A percentile compares a stretch with the other conserved stretches of the same genome.
Evolutionary conservation across 1,139 yeast species (phyloP).

Genomic region (Petasospora rhodanensis): DNA sequence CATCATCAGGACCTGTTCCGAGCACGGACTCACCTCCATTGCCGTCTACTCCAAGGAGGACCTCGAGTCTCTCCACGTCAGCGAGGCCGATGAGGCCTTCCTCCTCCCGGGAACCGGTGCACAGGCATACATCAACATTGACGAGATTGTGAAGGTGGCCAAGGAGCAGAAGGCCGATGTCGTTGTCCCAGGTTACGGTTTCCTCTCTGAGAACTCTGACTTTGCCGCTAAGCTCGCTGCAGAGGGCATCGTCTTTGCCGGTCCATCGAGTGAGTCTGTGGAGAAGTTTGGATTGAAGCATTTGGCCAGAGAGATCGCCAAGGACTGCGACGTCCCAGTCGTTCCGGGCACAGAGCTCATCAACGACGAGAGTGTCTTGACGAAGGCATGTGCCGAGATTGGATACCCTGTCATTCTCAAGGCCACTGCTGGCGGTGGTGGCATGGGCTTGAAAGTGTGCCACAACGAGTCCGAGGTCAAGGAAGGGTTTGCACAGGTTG

Average conservation of each 20-base stretch:
- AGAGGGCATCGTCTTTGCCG: constrained; percentile 87
- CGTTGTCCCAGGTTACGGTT: constrained; percentile 95
- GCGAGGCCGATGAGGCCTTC: constrained; percentile 74
- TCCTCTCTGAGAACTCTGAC: constrained; percentile 93
- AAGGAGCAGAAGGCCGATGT: constrained; percentile 83
- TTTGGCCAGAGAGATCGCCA: constrained; percentile 92
- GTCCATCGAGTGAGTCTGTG: constrained; percentile 92
- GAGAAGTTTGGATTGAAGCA: constrained; percentile 89
- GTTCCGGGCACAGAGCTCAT: constrained; percentile 93
- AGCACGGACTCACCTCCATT: constrained; percentile 69
- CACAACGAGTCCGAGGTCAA: constrained; percentile 76
- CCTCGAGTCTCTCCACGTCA: constrained; percentile 79
- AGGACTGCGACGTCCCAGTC: constrained; percentile 82
- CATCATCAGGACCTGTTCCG: constrained; percentile 81
- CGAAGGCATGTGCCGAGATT: constrained; percentile 58
- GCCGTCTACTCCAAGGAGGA: constrained; percentile 92
- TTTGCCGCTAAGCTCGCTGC: constrained; percentile 81
- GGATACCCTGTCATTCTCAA: constrained; percentile 69
- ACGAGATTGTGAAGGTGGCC: constrained; percentile 82
- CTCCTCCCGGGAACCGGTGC: constrained; percentile 85
- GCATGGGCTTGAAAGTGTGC: constrained; percentile 93
- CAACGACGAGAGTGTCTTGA: constrained; percentile 63
- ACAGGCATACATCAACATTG: constrained; percentile 81
- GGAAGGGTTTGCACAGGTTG: constrained; percentile 81
- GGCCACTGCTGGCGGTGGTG: constrained; percentile 99